Evolutionary conservation across 495 filamentous ascomycete genomes (phyloP).

Genomic region (Tuber melanosporum): DNA sequence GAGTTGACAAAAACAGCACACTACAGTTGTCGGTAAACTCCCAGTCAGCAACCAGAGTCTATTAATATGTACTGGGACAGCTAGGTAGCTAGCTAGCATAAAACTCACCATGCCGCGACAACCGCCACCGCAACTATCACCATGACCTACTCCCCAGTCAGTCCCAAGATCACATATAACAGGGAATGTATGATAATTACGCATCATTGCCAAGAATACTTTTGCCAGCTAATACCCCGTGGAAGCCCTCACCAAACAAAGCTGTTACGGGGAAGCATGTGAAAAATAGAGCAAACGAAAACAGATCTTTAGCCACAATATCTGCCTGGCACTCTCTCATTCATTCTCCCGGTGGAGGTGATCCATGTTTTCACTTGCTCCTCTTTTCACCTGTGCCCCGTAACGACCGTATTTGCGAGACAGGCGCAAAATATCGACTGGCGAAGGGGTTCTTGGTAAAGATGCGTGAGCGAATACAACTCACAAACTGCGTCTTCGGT

Average conservation of each 20-base stretch:
- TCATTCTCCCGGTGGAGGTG: background rate
- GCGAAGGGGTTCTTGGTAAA: background rate
- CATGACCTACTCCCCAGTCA: background rate
- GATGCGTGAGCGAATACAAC: constrained; percentile 33
- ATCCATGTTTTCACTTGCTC: background rate
- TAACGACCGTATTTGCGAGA: background rate
- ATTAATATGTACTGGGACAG: background rate
- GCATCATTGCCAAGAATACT: background rate
- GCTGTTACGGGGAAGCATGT: background rate
- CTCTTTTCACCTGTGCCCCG: background rate
- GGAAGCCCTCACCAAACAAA: background rate
- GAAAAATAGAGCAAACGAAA: background rate
- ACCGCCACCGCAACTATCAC: background rate
- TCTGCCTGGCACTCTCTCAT: background rate
- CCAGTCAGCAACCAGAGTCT: background rate
- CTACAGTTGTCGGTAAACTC: background rate
- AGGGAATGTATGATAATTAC: background rate
- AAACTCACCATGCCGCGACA: constrained; percentile 1
- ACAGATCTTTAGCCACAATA: background rate
- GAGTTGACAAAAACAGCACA: background rate
- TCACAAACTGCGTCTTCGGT: constrained; percentile 80
- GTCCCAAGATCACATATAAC: background rate
- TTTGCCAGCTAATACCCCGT: background rate
- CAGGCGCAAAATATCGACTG: background rate
- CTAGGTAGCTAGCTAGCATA: background rate